These are phyloP conservation scores for Somion occarium DNA, from an alignment of 1,284 basidiomycete genomes.

Conservation along the genomic window DNA sequence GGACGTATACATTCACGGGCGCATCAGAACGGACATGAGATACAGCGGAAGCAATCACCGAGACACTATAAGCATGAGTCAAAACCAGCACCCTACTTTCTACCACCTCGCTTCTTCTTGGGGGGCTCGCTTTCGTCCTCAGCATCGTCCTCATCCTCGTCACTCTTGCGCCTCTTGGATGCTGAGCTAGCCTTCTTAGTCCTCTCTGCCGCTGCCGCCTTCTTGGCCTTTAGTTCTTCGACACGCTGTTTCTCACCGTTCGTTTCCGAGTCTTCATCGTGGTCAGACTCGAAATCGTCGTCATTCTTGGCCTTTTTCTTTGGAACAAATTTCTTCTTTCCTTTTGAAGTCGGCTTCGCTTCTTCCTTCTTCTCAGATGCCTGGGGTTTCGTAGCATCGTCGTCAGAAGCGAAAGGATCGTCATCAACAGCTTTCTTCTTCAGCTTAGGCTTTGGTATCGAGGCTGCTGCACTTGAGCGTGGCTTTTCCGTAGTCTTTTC, in stretches of 20 bases:
- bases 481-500: conserved; percentile 10
- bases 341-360: conserved; percentile 19
- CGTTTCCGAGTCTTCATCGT: conserved; percentile 16
- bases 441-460: conserved; percentile 37
- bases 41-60: too few species aligned
- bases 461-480: conserved; percentile 2
- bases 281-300: neutral
- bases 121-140: conserved; percentile 25
- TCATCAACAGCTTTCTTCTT: conserved; percentile 37
- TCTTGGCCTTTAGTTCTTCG: conserved; percentile 14
- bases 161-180: conserved; percentile 7
- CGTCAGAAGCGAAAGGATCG: conserved; percentile 47
- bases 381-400: conserved; percentile 31
- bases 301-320: conserved; percentile 5
- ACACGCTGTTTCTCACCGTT: conserved; percentile 12
- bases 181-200: conserved; percentile 13
- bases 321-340: conserved; percentile 22
- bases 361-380: conserved; percentile 36
- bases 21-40: too few species aligned
- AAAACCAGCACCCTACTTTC: conserved; percentile 1
- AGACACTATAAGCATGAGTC: too few species aligned
- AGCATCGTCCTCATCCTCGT: conserved; percentile 22
- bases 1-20: too few species aligned
- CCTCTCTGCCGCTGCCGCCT: conserved; percentile 10
- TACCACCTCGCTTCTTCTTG: conserved; percentile 17